Evolutionary conservation across 768 basidiomycete genomes (phyloP), one percentile per base, ranked within the genome.

Genomic region (Holtermannia corniformis): DNA sequence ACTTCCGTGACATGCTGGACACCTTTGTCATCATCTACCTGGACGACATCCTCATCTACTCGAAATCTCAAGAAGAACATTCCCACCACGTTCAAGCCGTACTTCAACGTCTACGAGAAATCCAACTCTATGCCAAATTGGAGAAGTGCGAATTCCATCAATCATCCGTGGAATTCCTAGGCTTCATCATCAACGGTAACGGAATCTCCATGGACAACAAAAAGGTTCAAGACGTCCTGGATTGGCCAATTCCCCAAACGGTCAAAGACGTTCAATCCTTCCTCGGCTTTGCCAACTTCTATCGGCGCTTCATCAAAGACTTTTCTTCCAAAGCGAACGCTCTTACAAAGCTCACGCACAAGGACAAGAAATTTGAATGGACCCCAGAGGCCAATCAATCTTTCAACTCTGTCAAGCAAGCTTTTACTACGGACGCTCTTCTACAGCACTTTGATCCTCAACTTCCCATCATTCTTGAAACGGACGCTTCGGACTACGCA

Each of bases 401-500:
- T 14, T 64, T 66, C 27, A 23, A 53, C 2, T 16, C 44, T 1
- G 44, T 62, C 23, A 59, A 54, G 22, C 21, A 41, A 5, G 47
- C 52, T 4, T 47, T 66, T 41, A 61, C 49, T 3, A 41, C 47
- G 3, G 58, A 61, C 4, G 56, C 53, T 49, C 27, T 64, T 21
- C 49, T 62, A 1, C 13, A 13, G 19, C 50, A 58, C 28, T 63
- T 51, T 41, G 37, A 61, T 23, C 54, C 59, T 24, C 3, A 3
- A 2, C 32, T 16, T 1, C 16, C 27, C 4, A 56, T 51, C 1
- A 22, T 56, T 4, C 24, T 70, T 10, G 50, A 61, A 28, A 67
- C 63, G 16, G 67, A 71, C 44, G 67, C 66, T 22, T 71, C 68
- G 0, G 68, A 72, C 27, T 66, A 32, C 44, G 73, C 70, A 0